Evolutionary conservation across 495 filamentous ascomycete species (phyloP), one percentile per base, ranked within the genome.

Genomic region (Staphylotrichum longicolle): DNA sequence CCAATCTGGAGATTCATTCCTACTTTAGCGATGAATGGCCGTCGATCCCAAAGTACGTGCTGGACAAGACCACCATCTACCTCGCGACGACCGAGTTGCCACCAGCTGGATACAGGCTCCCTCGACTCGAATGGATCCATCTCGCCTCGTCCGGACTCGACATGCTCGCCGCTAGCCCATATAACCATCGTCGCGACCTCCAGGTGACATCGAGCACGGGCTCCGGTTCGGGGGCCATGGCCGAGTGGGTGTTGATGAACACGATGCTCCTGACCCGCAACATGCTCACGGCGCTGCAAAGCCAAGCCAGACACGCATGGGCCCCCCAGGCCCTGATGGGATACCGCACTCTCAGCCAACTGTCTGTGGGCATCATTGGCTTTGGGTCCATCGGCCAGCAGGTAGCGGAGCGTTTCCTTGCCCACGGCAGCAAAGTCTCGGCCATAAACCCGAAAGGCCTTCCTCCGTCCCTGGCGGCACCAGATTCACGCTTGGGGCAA

Each of bases 191-290:
- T 15, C 51, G 34, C 35, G 10, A 20, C 7, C 51, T 54, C 8
- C 51, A 9, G 9, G 51, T 54, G 35, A 54, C 51, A n/a, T 41
- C 51, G 34, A 39, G 51, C 8, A 54, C 51, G n/a, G 51, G 51
- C 7, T 54, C 35, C 6, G 51, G 51, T 3, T 54, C 51, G 5
- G 35, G 7, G 5, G 51, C 37, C 51, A 4, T 41, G 6, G 51
- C 51, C 51, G 51, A 54, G 51, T 39, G 35, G 35, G 51, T 32
- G n/a, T 12, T 54, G 51, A 54, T 54, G 51, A 54, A 54, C 51
- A 41, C 51, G 6, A 54, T 54, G 51, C 7, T 54, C 7, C n/a
- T 54, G 33, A 41, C 5, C 51, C 51, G 51, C 35, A 27, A 41
- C 51, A 39, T 54, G 35, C 51, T 27, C 35, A 39, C n/a, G 14